Base-by-base conservation (phyloP, 163 green algal species). In the Botryococcus braunii region DNA sequence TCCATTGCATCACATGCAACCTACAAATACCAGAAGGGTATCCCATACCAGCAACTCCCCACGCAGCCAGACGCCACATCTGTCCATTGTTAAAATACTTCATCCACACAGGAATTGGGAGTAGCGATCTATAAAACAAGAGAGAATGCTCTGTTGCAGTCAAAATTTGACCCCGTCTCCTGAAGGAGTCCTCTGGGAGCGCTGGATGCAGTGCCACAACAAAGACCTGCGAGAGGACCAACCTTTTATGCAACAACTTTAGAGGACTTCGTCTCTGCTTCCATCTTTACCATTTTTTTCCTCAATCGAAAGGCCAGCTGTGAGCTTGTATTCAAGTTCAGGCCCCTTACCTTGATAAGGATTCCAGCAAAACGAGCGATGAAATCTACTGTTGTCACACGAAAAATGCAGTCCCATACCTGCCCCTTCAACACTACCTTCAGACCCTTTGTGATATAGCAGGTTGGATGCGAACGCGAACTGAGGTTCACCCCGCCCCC, bases 31-130 rank as follows among this genome's bases (percentile, higher is more conserved):
- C 50, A 31, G 50, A 23, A n/a, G n/a, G n/a, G n/a, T n/a, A 8
- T 27, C 2, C 50, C 34, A 2, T 8, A 38, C 7, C 11, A 60
- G 34, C 1, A 6, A 60, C 11, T 3, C 27, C 17, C 17, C 50
- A 60, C 8, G 50, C 27, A 21, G 9, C 17, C 11, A 32, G 58
- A 11, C 27, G 21, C 60, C 25, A 25, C 36, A 63, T 62, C 40
- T 56, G 58, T 73, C 27, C 41, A 63, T 50, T 66, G 35, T 79
- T 38, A 39, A 82, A 75, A 59, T 75, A 81, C 9, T 62, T 68
- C 65, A 77, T 74, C 77, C 75, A 78, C 4, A 70, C 69, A n/a
- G 75, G 72, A 9, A 79, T 59, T 6, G 75, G 60, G 17, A 79
- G 47, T 11, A 82, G 5, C 17, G 65, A 52, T 31, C 71, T 39